These are phyloP conservation scores for Gamarada debralockiae DNA, from an alignment of 495 filamentous ascomycete genomes.

Conservation along the genomic window DNA sequence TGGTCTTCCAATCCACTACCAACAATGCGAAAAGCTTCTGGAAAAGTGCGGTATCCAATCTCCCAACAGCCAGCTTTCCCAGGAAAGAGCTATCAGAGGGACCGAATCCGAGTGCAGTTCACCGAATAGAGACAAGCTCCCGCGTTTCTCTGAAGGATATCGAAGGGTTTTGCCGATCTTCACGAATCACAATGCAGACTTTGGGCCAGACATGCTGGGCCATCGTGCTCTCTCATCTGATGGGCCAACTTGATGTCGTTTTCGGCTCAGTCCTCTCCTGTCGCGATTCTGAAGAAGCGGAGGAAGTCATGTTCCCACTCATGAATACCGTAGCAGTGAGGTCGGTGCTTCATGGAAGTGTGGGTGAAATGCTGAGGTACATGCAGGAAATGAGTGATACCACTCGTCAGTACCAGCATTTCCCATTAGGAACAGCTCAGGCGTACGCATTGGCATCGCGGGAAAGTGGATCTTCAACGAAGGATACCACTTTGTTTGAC, in stretches of 20 bases:
- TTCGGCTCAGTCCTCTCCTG: conserved; percentile 73
- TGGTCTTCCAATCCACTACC: conserved; percentile 33
- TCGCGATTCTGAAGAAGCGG: conserved; percentile 53
- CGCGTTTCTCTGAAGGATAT: conserved; percentile 28
- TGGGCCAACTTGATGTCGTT: conserved; percentile 55
- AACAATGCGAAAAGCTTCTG: conserved; percentile 52
- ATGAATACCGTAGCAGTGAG: conserved; percentile 75
- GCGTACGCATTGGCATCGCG: conserved; percentile 31
- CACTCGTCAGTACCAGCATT: conserved; percentile 56
- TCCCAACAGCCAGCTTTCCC: conserved; percentile 31
- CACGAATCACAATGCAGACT: conserved; percentile 59
- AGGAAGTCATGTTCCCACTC: conserved; percentile 64
- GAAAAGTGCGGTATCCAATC: conserved; percentile 50
- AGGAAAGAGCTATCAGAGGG: background rate
- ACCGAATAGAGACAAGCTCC: conserved; percentile 47
- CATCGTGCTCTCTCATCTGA: conserved; percentile 52
- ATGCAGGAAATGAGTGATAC: conserved; percentile 56
- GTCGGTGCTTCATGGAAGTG: conserved; percentile 57
- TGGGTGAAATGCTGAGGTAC: conserved; percentile 56
- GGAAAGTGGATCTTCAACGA: conserved; percentile 19
- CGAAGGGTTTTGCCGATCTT: conserved; percentile 48
- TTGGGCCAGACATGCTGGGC: conserved; percentile 65
- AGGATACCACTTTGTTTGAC: conserved; percentile 50
- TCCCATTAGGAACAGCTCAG: conserved; percentile 61
- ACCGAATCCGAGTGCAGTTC: conserved; percentile 11